These are phyloP conservation scores for Ophiostoma tasmaniense DNA, from an alignment of 2,329 filamentous ascomycete species.

Conservation along the genomic window DNA sequence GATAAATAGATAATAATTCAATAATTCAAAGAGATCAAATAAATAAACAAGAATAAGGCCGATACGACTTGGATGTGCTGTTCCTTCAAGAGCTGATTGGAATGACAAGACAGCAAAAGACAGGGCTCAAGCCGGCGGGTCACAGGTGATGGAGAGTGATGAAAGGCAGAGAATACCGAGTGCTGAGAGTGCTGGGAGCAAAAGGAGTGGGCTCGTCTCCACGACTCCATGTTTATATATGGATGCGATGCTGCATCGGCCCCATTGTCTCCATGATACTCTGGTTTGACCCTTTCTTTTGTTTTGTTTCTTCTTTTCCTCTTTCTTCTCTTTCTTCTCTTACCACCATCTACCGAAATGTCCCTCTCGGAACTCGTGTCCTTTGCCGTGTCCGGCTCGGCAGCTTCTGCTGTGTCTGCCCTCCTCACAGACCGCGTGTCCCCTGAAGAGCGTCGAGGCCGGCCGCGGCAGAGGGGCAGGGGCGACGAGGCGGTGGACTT, in stretches of 20 bases:
- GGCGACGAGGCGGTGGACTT: not conserved
- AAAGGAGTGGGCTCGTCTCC: not conserved
- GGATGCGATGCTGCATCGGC: slow-evolving; percentile 1
- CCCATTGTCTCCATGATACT: not conserved
- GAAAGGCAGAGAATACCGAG: too few species aligned
- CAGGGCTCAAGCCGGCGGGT: not conserved
- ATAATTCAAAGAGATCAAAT: not conserved
- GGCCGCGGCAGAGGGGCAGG: not conserved
- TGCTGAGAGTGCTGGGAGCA: not conserved
- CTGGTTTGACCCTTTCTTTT: not conserved
- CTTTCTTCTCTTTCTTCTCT: not conserved
- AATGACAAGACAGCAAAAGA: not conserved
- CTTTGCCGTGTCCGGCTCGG: slow-evolving; percentile 71
- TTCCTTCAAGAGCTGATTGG: not conserved
- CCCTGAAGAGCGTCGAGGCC: not conserved
- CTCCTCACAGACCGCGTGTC: slow-evolving; percentile 61
- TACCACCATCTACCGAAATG: not conserved
- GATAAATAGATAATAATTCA: not conserved
- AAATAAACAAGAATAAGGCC: not conserved
- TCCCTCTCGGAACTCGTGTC: slow-evolving; percentile 59
- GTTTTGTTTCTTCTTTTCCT: not conserved
- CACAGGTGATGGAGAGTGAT: not conserved
- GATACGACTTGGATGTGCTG: not conserved
- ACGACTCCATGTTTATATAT: slow-evolving; percentile 1
- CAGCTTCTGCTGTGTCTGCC: slow-evolving; percentile 71